Conservation (phyloP, 768 basidiomycete species). For the Lactifluus pinguis region DNA sequence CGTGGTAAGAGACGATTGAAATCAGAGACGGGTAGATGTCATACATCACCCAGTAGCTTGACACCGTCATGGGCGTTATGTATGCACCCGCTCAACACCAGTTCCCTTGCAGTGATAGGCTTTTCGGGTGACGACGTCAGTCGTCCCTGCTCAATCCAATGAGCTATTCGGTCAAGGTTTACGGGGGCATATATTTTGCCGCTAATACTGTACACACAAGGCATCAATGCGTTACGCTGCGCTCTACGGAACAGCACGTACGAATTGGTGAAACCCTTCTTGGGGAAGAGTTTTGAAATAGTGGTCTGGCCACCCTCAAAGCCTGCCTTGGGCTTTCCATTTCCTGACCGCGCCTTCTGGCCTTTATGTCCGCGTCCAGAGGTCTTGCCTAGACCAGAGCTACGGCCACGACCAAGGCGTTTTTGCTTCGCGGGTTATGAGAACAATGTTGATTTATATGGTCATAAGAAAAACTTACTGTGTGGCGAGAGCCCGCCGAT, state of each 20-base stretch:
- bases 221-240: background rate
- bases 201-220: conserved; percentile 38
- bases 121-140: conserved; percentile 66
- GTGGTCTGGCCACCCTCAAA: conserved; percentile 99
- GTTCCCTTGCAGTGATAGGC: conserved; percentile 81
- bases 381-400: conserved; percentile 85
- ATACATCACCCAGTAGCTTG: conserved; percentile 80
- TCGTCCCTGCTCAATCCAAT: conserved; percentile 84
- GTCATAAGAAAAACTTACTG: conserved; percentile 34
- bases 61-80: conserved; percentile 87
- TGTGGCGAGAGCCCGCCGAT: conserved; percentile 59
- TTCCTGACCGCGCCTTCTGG: conserved; percentile 86
- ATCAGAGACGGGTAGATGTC: conserved; percentile 21
- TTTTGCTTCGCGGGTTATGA: conserved; percentile 54
- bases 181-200: conserved; percentile 71
- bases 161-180: conserved; percentile 79
- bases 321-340: conserved; percentile 68
- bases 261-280: conserved; percentile 91
- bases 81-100: conserved; percentile 79
- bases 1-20: background rate
- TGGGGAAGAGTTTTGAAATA: conserved; percentile 82
- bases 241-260: conserved; percentile 33
- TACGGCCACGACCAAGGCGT: conserved; percentile 90
- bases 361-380: conserved; percentile 94
- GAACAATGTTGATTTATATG: background rate